These are phyloP conservation scores for Laguncularia racemosa DNA, from an alignment of 345 rosid species.

Conservation along the genomic window DNA sequence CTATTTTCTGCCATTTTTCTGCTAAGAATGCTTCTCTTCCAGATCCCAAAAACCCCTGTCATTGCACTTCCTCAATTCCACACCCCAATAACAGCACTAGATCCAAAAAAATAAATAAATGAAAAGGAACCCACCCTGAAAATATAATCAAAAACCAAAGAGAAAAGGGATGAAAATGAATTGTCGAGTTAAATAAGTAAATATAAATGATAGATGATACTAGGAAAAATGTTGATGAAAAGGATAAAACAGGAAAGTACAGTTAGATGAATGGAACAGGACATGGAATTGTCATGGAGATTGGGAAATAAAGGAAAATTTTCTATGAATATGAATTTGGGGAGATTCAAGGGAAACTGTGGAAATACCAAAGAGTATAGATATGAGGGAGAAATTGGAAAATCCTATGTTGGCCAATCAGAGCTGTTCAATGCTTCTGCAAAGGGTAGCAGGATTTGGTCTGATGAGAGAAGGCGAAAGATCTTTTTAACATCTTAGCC, in stretches of 20 bases:
- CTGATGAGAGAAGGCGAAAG: slow-evolving; percentile 10
- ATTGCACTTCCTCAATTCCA: slow-evolving; percentile 40
- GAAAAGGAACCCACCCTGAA: no score
- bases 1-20: not conserved
- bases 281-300: no score
- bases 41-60: slow-evolving; percentile 43
- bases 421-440: slow-evolving; percentile 25
- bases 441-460: slow-evolving; percentile 23
- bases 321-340: no score
- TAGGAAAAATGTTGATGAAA: not conserved
- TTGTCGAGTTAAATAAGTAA: no score
- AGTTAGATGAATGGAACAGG: no score
- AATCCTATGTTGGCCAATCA: slow-evolving; percentile 4
- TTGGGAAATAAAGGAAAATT: no score
- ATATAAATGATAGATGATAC: not conserved
- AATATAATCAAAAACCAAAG: no score
- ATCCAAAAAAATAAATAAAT: no score
- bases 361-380: no score
- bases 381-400: not conserved
- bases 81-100: slow-evolving; percentile 24
- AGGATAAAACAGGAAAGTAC: no score
- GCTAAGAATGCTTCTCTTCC: slow-evolving; percentile 7
- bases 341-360: no score
- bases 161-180: no score
- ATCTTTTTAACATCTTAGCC: slow-evolving; percentile 10